Percentiles rank a stretch among this genome's conserved stretches.
Conservation (phyloP, 1,284 basidiomycete species). For the Jaminaea rosea region DNA sequence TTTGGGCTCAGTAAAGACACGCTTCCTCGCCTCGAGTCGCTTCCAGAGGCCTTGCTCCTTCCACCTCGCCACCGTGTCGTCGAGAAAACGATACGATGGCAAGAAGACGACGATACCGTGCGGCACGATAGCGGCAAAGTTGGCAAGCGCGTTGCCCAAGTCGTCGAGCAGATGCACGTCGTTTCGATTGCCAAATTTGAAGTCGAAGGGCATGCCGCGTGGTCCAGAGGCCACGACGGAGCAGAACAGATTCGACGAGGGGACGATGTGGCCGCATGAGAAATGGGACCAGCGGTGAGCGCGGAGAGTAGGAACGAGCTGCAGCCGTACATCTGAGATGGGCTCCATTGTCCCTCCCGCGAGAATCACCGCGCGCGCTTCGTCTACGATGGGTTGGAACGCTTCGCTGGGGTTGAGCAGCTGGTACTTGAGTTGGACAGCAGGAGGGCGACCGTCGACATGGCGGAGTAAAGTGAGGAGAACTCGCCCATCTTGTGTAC, state of each 20-base stretch:
- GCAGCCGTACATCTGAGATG: conserved; percentile 74
- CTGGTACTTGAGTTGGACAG: conserved; percentile 73
- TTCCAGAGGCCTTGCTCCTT: conserved; percentile 56
- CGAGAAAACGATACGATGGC: conserved; percentile 79
- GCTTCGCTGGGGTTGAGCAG: conserved; percentile 84
- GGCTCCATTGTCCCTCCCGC: conserved; percentile 98
- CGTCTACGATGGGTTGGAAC: conserved; percentile 71
- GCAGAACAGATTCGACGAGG: conserved; percentile 66
- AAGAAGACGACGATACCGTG: conserved; percentile 88
- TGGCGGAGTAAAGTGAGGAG: conserved; percentile 23
- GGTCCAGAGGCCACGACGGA: conserved; percentile 72
- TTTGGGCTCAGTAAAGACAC: conserved; percentile 85
- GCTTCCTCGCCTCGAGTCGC: conserved; percentile 64
- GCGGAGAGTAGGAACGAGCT: conserved; percentile 67
- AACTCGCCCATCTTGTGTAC: conserved; percentile 63
- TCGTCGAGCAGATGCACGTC: conserved; percentile 68
- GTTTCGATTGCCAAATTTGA: conserved; percentile 70
- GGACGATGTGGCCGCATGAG: conserved; percentile 88
- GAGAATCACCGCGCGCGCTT: conserved; percentile 71
- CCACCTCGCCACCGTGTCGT: conserved; percentile 64
- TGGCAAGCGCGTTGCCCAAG: conserved; percentile 71
- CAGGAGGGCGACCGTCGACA: conserved; percentile 6
- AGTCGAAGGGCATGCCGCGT: conserved; percentile 64
- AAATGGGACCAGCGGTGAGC: conserved; percentile 63
- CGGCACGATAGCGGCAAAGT: conserved; percentile 68